Evolutionary conservation across 495 filamentous ascomycete genomes (phyloP).

Genomic region (Trichoderma parareesei): DNA sequence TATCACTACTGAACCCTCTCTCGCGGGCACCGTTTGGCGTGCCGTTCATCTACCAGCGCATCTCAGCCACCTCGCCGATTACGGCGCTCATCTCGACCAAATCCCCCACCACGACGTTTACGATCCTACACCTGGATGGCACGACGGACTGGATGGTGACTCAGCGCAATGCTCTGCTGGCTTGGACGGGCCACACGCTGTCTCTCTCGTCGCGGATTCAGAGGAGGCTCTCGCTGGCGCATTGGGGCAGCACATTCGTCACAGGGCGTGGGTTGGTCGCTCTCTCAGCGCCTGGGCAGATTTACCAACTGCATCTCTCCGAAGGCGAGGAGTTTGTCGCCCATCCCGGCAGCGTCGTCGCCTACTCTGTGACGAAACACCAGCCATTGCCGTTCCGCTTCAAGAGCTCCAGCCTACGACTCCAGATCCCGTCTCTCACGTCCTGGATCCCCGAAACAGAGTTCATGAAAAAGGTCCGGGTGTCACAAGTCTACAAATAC

Average conservation of each 20-base stretch:
- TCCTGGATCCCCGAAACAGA: slow-evolving; percentile 45
- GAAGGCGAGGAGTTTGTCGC: slow-evolving; percentile 79
- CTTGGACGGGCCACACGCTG: slow-evolving; percentile 92
- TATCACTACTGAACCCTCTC: slow-evolving; percentile 80
- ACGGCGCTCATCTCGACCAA: slow-evolving; percentile 81
- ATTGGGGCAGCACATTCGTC: slow-evolving; percentile 85
- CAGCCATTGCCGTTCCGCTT: slow-evolving; percentile 78
- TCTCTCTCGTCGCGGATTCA: slow-evolving; percentile 66
- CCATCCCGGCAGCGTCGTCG: slow-evolving; percentile 81
- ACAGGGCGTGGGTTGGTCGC: slow-evolving; percentile 83
- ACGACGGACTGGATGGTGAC: slow-evolving; percentile 93
- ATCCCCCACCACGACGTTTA: slow-evolving; percentile 73
- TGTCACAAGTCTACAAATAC: slow-evolving; percentile 60
- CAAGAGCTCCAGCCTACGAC: slow-evolving; percentile 61
- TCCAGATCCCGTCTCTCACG: slow-evolving; percentile 67
- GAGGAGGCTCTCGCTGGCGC: slow-evolving; percentile 63
- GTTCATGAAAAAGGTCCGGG: slow-evolving; percentile 62
- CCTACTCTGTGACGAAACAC: slow-evolving; percentile 68
- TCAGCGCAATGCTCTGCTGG: slow-evolving; percentile 75
- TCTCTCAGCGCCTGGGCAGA: slow-evolving; percentile 73
- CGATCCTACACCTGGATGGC: slow-evolving; percentile 81
- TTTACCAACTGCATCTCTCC: slow-evolving; percentile 72
- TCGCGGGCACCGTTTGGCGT: slow-evolving; percentile 68
- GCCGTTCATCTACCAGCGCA: slow-evolving; percentile 89
- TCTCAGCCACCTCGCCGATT: slow-evolving; percentile 76